Evolutionary conservation across 2,329 filamentous ascomycete genomes (phyloP).

Genomic region (Aspergillus sp.): DNA sequence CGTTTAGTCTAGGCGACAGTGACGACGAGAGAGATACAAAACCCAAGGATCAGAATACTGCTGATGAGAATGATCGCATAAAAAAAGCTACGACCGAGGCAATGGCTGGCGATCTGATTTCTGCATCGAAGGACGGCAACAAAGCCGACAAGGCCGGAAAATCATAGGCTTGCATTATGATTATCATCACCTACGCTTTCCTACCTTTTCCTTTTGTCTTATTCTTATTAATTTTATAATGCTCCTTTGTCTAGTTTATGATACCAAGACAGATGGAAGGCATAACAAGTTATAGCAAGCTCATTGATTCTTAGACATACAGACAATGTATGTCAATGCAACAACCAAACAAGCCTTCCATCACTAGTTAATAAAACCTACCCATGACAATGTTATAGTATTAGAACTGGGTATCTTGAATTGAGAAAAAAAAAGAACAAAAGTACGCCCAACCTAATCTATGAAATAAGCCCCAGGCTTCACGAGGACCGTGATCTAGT

Average conservation of each 20-base stretch:
- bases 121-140: constrained; percentile 16
- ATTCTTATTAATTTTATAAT: constrained; percentile 1
- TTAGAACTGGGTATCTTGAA: constrained; percentile 10
- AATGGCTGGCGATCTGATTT: constrained; percentile 37
- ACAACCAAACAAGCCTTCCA: neutral
- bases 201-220: neutral
- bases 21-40: constrained; percentile 85
- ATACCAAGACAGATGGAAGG: constrained; percentile 15
- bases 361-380: no score
- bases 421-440: neutral
- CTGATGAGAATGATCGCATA: constrained; percentile 53
- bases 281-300: neutral
- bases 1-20: constrained; percentile 92
- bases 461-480: neutral
- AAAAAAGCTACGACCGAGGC: constrained; percentile 58
- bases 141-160: constrained; percentile 24
- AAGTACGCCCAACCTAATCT: no score
- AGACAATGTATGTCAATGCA: neutral
- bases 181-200: no score
- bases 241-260: constrained; percentile 11
- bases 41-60: constrained; percentile 53
- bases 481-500: neutral
- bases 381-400: neutral
- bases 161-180: constrained; percentile 9
- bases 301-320: neutral